A percentile compares a stretch with the other conserved stretches of the same genome.
phyloP scores from a whole-genome alignment of 768 basidiomycete species.

The Gloeophyllum trabeum region DNA sequence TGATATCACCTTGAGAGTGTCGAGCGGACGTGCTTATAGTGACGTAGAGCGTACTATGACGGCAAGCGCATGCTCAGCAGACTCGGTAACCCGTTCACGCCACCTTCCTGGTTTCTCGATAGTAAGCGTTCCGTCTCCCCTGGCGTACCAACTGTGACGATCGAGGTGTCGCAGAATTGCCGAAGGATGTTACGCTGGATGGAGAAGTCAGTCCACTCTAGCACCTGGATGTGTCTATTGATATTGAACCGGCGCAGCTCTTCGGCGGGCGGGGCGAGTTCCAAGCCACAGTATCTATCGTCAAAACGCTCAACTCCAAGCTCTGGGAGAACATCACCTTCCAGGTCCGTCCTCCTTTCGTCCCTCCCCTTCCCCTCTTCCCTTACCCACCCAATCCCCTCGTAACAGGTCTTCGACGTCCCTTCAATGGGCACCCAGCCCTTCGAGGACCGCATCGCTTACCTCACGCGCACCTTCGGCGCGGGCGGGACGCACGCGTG shows the following conservation, averaged over 20 bases:
- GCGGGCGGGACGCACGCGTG: conserved; percentile 29
- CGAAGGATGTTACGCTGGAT: conserved; percentile 43
- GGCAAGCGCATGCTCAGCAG: conserved; percentile 41
- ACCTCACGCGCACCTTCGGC: conserved; percentile 34
- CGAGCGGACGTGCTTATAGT: background rate
- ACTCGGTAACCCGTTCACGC: conserved; percentile 47
- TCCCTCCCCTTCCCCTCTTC: background rate
- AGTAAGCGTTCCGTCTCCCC: conserved; percentile 22
- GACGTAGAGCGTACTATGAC: conserved; percentile 36
- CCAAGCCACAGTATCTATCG: conserved; percentile 46
- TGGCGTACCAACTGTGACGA: background rate
- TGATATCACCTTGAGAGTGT: background rate
- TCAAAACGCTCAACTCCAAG: conserved; percentile 44
- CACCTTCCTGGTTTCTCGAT: conserved; percentile 46
- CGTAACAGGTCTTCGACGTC: conserved; percentile 40
- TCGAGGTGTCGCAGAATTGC: conserved; percentile 26
- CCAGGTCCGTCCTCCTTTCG: conserved; percentile 26
- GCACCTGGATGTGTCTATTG: background rate
- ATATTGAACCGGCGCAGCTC: conserved; percentile 13
- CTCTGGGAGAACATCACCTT: conserved; percentile 46
- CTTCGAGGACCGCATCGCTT: conserved; percentile 40
- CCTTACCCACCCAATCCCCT: too few species aligned
- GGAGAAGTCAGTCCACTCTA: conserved; percentile 23
- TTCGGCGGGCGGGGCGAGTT: conserved; percentile 48
- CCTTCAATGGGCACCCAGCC: conserved; percentile 33